Base-by-base conservation (phyloP, 352 stramenopile genomes). In the Pythium oligandrum region DNA sequence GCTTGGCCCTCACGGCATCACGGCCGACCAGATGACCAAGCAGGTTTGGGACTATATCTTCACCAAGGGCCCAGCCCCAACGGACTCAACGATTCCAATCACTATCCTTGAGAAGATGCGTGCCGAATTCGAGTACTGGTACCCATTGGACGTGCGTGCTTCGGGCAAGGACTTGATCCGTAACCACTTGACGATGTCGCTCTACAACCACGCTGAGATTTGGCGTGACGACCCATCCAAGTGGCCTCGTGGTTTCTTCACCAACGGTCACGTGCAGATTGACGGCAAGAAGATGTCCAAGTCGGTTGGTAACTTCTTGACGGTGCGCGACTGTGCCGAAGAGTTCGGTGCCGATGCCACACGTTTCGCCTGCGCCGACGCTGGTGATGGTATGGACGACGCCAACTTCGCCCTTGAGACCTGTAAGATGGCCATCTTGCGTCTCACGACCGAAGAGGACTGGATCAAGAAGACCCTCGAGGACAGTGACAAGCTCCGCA, bases 231-330 rank as follows among this genome's bases (percentile, higher is more conserved):
- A 98, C 59, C 92, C 96, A 38, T 83, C 91, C 45, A 91, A 99
- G 61, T 99, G 97, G 97, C 98, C 98, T 6, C 86, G 89, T 56
- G 86, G 91, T 17, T 99, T 99, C 72, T 99, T 98, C 75, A 98
- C 93, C 51, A 99, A 99, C 70, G 98, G 98, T 32, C 96, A 99
- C 78, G 79, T 99, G 39, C 86, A 89, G 46, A 80, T 97, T 34
- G 96, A 99, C 61, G 96, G 93, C 5, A 93, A 99, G 74, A 99
- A 99, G 76, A 99, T 99, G 98, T 98, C 89, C 48, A 99, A 99
- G 84, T 98, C 90, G 4, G 96, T 95, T 69, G 98, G 98, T 39
- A 99, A 99, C 78, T 99, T 99, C 71, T 70, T 99, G 40, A 99
- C 98, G 65, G 84, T 99, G 60, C 90, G 98, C 68, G 96, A 99